Conservation (phyloP, 257 asterid species). For the Vinca minor region DNA sequence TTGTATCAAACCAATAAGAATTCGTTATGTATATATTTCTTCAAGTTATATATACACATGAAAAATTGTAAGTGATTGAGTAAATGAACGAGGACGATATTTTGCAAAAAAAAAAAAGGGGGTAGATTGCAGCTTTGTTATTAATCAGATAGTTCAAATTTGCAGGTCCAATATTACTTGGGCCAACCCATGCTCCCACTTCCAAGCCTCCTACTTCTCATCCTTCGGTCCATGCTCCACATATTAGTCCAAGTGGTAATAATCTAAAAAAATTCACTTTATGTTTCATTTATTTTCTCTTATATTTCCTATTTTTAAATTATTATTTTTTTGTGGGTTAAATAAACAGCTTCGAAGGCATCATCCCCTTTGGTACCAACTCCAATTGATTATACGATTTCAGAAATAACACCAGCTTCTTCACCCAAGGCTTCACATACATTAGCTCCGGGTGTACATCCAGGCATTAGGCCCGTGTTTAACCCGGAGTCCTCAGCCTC, state of each 20-base stretch:
- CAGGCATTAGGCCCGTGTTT: slow-evolving; percentile 48
- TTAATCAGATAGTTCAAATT: background rate
- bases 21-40: too few species aligned
- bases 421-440: slow-evolving; percentile 27
- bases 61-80: too few species aligned
- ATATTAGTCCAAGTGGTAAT: slow-evolving; percentile 32
- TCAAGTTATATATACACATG: too few species aligned
- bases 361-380: slow-evolving; percentile 29
- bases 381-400: slow-evolving; percentile 5
- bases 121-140: background rate
- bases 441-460: slow-evolving; percentile 38
- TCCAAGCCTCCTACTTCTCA: slow-evolving; percentile 25
- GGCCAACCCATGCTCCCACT: slow-evolving; percentile 42
- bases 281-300: background rate
- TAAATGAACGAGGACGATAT: background rate
- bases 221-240: slow-evolving; percentile 17
- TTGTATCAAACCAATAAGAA: too few species aligned
- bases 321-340: too few species aligned
- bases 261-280: background rate
- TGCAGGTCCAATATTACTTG: slow-evolving; percentile 52
- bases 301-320: background rate
- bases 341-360: slow-evolving; percentile 39
- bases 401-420: slow-evolving; percentile 27
- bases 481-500: slow-evolving; percentile 36
- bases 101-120: background rate